Base-by-base conservation (phyloP, 768 basidiomycete genomes). In the Candolleomyces aberdarensis region DNA sequence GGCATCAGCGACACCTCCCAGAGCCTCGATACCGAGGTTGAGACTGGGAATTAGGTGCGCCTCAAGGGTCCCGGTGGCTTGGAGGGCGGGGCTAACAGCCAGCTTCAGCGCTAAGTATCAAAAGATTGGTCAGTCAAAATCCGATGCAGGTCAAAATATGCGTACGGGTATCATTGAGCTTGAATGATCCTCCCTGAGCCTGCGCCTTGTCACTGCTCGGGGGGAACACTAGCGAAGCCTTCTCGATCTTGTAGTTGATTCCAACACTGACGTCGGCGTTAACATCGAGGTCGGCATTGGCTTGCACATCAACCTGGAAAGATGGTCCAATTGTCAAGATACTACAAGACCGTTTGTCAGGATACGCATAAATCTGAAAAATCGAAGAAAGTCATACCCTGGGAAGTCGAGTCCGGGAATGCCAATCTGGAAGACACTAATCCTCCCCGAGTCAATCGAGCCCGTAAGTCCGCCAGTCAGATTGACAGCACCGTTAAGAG, bases 331-430 rank as follows among this genome's bases (percentile, higher is more conserved):
- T 64, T 13, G 74, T 74, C 39, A 85, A 64, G 52, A 85, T 74
- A 3, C 82, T 81, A 54, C 3, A 19, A 44, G 26, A 26, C 26
- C 26, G 26, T 26, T 26, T 26, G 26, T 13, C 5, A 52, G 15
- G 40, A 44, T 46, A 17, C 29, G n/a, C 58, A 22, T 49, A 4
- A 59, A n/a, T 26, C 11, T 49, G 17, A 14, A 32, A 17, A 14
- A 31, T 46, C 32, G 39, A 56, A 36, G 44, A 39, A 29, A 7
- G 6, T n/a, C 73, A 14, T 68, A 80, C 80, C 78, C 81, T 47
- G 82, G 80, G 67, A 84, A 76, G 64, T 80, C 76, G 17, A 84
- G 72, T 7, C 80, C 82, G 1, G 80, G 80, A 58, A 85, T 71
- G 1, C 78, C 78, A 36, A 77, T 62, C 53, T 75, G 67, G 44